These are phyloP conservation scores for Vitis amurensis DNA, from an alignment of 164 flowering plant genomes.

Conservation along the genomic window DNA sequence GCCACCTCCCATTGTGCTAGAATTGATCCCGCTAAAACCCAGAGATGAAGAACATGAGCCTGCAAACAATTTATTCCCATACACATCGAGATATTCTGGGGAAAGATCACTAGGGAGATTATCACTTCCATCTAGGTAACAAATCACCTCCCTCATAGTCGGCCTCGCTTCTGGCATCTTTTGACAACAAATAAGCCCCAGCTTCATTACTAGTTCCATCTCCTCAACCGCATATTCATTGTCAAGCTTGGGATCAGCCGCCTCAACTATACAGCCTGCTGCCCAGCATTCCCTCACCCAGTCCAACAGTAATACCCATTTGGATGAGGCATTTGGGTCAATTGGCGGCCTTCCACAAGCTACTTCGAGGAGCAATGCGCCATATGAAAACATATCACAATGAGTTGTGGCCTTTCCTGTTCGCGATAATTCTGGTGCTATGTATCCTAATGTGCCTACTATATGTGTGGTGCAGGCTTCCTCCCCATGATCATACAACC, in stretches of 20 bases:
- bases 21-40: too few species aligned
- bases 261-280: slow-evolving; percentile 1
- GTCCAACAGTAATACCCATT: background rate
- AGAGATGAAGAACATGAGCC: too few species aligned
- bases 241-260: slow-evolving; percentile 6
- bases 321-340: background rate
- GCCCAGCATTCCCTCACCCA: slow-evolving; percentile 6
- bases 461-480: background rate
- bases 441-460: background rate
- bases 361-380: background rate
- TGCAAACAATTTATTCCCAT: too few species aligned
- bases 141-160: slow-evolving; percentile 5
- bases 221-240: background rate
- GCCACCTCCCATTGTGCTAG: background rate
- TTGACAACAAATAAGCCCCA: slow-evolving; percentile 6
- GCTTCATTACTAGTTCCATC: slow-evolving; percentile 6
- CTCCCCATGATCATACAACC: slow-evolving; percentile 1
- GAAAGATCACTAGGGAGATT: too few species aligned
- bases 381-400: background rate
- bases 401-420: background rate
- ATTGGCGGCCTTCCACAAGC: background rate
- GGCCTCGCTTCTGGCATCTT: slow-evolving; percentile 1
- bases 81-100: too few species aligned
- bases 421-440: background rate
- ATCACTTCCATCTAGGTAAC: too few species aligned